Evolutionary conservation across 768 basidiomycete genomes (phyloP).

Genomic region (Phanerodontia chrysosporium): DNA sequence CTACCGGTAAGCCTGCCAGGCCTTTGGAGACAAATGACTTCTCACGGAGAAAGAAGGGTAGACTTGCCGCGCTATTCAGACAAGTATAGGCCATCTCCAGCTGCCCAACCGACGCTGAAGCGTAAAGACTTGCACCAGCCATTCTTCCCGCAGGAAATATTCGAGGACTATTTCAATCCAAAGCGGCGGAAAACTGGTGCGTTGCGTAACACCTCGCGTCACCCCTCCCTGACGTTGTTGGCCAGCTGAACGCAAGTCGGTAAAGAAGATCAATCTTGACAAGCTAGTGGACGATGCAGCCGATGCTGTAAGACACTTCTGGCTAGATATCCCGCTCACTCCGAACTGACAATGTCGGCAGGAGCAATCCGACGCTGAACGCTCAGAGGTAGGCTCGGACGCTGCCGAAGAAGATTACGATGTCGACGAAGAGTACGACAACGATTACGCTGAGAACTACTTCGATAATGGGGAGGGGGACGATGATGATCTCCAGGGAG

Average conservation of each 20-base stretch:
- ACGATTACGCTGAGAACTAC: conserved; percentile 88
- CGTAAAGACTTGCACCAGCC: conserved; percentile 65
- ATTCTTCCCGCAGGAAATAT: conserved; percentile 75
- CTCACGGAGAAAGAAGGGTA: conserved; percentile 23
- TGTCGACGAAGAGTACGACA: conserved; percentile 87
- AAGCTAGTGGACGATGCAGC: conserved; percentile 64
- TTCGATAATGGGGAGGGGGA: conserved; percentile 88
- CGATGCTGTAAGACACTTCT: conserved; percentile 38
- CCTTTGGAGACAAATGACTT: neutral
- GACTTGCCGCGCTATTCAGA: conserved; percentile 82
- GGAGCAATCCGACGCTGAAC: conserved; percentile 71
- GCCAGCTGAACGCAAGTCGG: conserved; percentile 27
- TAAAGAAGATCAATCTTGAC: conserved; percentile 55
- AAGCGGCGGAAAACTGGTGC: conserved; percentile 42
- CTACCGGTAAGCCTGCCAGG: conserved; percentile 39
- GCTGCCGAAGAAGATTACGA: conserved; percentile 72
- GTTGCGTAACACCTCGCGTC: neutral
- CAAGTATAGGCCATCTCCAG: conserved; percentile 64
- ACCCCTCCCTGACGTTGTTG: neutral
- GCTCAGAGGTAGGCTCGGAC: conserved; percentile 65
- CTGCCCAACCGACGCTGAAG: conserved; percentile 62
- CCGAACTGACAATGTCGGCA: conserved; percentile 21
- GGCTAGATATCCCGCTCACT: neutral
- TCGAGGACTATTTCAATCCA: conserved; percentile 78
- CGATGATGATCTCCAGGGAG: conserved; percentile 74